These are phyloP conservation scores for Polysphondylium violaceum DNA, from an alignment of 78 protist genomes.

Conservation along the genomic window DNA sequence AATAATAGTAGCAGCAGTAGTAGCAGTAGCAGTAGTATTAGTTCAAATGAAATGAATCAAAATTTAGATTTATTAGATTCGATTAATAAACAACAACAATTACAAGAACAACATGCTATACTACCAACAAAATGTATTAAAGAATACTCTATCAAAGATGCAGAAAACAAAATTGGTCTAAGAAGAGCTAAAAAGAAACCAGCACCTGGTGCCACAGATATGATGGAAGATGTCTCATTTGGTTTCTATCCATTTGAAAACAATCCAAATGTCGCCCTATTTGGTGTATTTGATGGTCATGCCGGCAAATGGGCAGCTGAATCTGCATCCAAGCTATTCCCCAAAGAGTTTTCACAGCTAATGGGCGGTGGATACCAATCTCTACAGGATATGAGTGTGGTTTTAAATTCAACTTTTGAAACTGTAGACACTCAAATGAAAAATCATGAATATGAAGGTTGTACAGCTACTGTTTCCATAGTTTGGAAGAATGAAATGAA, in stretches of 20 bases:
- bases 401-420: not conserved
- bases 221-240: conserved; percentile 79
- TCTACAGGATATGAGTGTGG: not conserved
- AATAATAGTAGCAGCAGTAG: not conserved
- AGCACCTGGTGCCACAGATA: conserved; percentile 23
- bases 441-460: conserved; percentile 78
- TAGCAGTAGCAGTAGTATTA: no score
- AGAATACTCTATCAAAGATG: conserved; percentile 40
- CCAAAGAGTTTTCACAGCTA: conserved; percentile 9
- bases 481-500: conserved; percentile 27
- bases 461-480: conserved; percentile 74
- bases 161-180: conserved; percentile 64
- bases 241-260: conserved; percentile 48
- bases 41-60: not conserved
- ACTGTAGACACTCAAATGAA: conserved; percentile 58
- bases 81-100: not conserved
- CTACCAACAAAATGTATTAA: not conserved
- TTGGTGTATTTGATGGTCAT: conserved; percentile 84
- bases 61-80: not conserved
- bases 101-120: not conserved
- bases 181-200: conserved; percentile 78
- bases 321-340: conserved; percentile 41
- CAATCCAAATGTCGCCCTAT: conserved; percentile 18
- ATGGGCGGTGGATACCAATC: not conserved
- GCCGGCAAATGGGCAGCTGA: conserved; percentile 82